These are phyloP conservation scores for Paraglomus occultum DNA, from an alignment of 192 early-diverging fungal genomes.

Conservation along the genomic window DNA sequence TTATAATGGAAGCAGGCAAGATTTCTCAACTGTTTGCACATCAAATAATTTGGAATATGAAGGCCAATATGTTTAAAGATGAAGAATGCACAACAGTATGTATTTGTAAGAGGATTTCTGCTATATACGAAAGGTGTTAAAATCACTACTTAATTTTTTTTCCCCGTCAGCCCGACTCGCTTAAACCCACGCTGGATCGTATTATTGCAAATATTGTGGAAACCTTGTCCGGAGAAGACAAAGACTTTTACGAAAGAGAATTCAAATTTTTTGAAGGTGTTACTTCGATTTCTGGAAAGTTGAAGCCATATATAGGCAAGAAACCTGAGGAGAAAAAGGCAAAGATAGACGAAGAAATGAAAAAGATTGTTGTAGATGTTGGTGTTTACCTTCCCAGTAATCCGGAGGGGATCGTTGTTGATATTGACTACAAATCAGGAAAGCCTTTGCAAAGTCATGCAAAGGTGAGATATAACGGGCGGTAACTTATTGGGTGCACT, in stretches of 20 bases:
- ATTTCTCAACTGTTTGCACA: slow-evolving; percentile 98
- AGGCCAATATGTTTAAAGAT: slow-evolving; percentile 81
- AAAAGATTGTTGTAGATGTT: slow-evolving; percentile 89
- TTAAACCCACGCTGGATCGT: slow-evolving; percentile 87
- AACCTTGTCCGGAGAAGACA: slow-evolving; percentile 82
- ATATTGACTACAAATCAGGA: slow-evolving; percentile 93
- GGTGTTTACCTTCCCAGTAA: slow-evolving; percentile 98
- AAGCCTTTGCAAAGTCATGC: slow-evolving; percentile 95
- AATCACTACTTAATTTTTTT: slow-evolving; percentile 1
- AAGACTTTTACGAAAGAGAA: slow-evolving; percentile 93
- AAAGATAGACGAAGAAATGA: slow-evolving; percentile 98
- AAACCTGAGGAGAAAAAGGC: slow-evolving; percentile 93
- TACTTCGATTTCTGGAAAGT: slow-evolving; percentile 95
- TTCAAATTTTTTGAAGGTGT: slow-evolving; percentile 95
- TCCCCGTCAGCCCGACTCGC: slow-evolving; percentile 62
- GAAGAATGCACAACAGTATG: slow-evolving; percentile 36
- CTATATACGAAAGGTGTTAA: slow-evolving; percentile 20
- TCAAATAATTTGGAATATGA: slow-evolving; percentile 99
- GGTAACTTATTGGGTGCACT: no score
- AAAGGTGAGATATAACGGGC: slow-evolving; percentile 52
- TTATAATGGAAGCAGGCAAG: slow-evolving; percentile 89
- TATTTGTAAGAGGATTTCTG: slow-evolving; percentile 3
- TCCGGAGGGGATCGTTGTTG: slow-evolving; percentile 91
- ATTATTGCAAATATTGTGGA: slow-evolving; percentile 81
- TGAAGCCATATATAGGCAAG: slow-evolving; percentile 91